These are phyloP conservation scores for Dipteronia dyeriana DNA, from an alignment of 345 rosid species.

Conservation along the genomic window DNA sequence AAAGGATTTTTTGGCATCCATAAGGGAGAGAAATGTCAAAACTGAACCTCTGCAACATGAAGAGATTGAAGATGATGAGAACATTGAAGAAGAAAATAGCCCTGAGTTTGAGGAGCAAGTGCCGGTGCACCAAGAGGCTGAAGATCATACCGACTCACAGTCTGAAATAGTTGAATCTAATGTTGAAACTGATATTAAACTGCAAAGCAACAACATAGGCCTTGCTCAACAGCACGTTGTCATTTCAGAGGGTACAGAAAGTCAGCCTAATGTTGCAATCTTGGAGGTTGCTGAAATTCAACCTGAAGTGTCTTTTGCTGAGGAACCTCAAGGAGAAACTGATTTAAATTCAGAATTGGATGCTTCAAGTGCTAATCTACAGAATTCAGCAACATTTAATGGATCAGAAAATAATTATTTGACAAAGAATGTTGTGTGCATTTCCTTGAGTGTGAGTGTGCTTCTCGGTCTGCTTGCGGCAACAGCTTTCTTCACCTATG, in stretches of 20 bases:
- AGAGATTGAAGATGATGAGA: not conserved
- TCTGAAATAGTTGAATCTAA: conserved; percentile 9
- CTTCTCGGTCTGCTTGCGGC: conserved; percentile 42
- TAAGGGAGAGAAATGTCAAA: conserved; percentile 12
- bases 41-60: conserved; percentile 4
- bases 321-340: conserved; percentile 11
- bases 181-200: conserved; percentile 16
- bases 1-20: conserved; percentile 21
- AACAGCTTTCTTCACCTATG: conserved; percentile 31
- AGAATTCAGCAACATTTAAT: conserved; percentile 18
- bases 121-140: conserved; percentile 22
- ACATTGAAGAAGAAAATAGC: conserved; percentile 17
- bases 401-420: conserved; percentile 17
- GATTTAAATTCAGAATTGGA: conserved; percentile 17
- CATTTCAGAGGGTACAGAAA: conserved; percentile 8
- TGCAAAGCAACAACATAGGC: conserved; percentile 21
- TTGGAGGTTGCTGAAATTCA: conserved; percentile 16
- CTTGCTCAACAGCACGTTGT: not conserved
- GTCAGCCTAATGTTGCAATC: conserved; percentile 8
- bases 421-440: conserved; percentile 7
- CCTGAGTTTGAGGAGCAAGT: conserved; percentile 14
- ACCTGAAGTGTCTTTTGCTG: conserved; percentile 5
- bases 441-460: conserved; percentile 34
- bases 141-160: conserved; percentile 19
- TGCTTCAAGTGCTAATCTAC: conserved; percentile 16